These are phyloP conservation scores for Pugionium cornutum DNA, from an alignment of 345 rosid genomes.

Conservation along the genomic window DNA sequence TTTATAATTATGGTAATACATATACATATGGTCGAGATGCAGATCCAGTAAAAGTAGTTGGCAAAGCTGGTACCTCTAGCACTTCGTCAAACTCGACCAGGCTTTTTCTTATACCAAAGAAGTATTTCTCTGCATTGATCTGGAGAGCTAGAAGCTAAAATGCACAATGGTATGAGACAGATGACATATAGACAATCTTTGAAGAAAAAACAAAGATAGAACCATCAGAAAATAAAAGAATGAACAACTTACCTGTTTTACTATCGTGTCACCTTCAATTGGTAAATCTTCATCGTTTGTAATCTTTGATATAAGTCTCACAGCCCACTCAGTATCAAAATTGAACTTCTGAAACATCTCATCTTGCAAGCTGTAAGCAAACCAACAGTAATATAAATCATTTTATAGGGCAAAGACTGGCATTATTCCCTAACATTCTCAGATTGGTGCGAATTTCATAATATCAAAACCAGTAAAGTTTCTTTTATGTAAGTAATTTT, in stretches of 20 bases:
- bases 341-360: constrained; percentile 96
- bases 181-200: constrained; percentile 17
- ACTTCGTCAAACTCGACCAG: constrained; percentile 98
- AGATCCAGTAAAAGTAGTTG: constrained; percentile 10
- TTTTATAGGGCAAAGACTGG: constrained; percentile 14
- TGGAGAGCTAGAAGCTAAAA: constrained; percentile 81
- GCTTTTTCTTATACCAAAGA: constrained; percentile 87
- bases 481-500: constrained; percentile 17
- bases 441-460: constrained; percentile 11
- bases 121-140: constrained; percentile 91
- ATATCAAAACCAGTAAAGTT: constrained; percentile 10
- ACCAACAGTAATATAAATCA: neutral
- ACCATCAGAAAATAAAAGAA: constrained; percentile 20
- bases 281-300: constrained; percentile 84
- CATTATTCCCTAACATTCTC: constrained; percentile 2
- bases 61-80: constrained; percentile 59
- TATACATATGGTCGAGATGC: neutral
- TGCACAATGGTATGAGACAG: constrained; percentile 22
- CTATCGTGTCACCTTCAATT: constrained; percentile 81
- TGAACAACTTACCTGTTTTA: constrained; percentile 65
- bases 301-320: constrained; percentile 77
- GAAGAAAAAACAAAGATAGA: constrained; percentile 15
- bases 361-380: constrained; percentile 81
- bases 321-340: constrained; percentile 95
- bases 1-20: constrained; percentile 10